These are phyloP conservation scores for Chaetoceros muelleri DNA, from an alignment of 108 stramenopile species.

Conservation along the genomic window DNA sequence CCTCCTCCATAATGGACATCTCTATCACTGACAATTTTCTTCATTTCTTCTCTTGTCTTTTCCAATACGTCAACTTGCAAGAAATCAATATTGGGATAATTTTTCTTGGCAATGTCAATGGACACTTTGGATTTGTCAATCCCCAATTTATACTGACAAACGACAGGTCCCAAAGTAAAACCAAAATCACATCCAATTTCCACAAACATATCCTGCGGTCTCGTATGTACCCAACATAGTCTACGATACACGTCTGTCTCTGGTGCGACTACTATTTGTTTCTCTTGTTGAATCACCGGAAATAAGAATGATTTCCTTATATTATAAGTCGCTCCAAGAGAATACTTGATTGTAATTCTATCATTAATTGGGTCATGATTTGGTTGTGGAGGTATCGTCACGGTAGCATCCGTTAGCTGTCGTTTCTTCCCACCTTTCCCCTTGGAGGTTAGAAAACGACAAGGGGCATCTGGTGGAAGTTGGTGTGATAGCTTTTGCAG, in stretches of 20 bases:
- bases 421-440: background rate
- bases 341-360: background rate
- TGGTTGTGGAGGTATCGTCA: background rate
- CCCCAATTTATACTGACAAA: conserved; percentile 27
- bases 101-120: conserved; percentile 45
- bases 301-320: background rate
- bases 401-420: background rate
- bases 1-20: conserved; percentile 30
- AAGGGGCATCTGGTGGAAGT: background rate
- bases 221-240: conserved; percentile 38
- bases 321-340: background rate
- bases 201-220: conserved; percentile 49
- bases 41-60: conserved; percentile 1
- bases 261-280: conserved; percentile 32
- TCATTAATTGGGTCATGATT: background rate
- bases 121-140: conserved; percentile 64
- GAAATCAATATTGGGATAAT: conserved; percentile 49
- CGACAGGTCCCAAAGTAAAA: conserved; percentile 36
- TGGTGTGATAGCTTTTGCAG: background rate
- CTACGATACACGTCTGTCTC: conserved; percentile 72
- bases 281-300: background rate
- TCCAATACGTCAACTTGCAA: conserved; percentile 23
- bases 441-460: background rate
- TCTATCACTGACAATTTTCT: background rate
- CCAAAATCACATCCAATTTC: conserved; percentile 77